Evolutionary conservation across 225 moss, liverwort and hornwort genomes (phyloP).

Genomic region (Thuidium tamariscinum): DNA sequence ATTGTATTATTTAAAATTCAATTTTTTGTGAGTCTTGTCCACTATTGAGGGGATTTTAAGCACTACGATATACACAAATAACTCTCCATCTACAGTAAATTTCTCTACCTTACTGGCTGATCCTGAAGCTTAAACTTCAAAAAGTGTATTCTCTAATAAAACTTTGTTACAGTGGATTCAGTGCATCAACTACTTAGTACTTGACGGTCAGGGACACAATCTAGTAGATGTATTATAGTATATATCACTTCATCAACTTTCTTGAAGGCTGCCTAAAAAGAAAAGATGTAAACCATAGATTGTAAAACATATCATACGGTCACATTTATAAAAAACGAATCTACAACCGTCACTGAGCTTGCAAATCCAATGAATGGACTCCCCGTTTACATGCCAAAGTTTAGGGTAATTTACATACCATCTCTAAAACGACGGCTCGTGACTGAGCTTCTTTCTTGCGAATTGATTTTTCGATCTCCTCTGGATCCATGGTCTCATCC

Average conservation of each 20-base stretch:
- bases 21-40: background rate
- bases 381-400: background rate
- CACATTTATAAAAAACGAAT: background rate
- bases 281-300: background rate
- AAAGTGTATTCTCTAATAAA: background rate
- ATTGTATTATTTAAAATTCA: background rate
- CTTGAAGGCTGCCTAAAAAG: background rate
- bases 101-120: background rate
- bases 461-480: slow-evolving; percentile 58
- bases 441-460: slow-evolving; percentile 94
- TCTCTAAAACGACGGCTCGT: slow-evolving; percentile 91
- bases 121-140: background rate
- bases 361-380: background rate
- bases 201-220: background rate
- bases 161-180: background rate
- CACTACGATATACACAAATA: background rate
- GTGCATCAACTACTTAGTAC: no score
- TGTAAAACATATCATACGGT: background rate
- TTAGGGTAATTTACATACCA: slow-evolving; percentile 31
- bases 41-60: background rate
- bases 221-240: background rate
- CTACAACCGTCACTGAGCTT: background rate
- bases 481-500: slow-evolving; percentile 72
- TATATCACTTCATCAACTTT: background rate
- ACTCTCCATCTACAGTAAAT: background rate